Percentiles rank a stretch among this genome's conserved stretches.
Conservation (phyloP, 2,329 filamentous ascomycete species). For the Sporothrix variecibatus region DNA sequence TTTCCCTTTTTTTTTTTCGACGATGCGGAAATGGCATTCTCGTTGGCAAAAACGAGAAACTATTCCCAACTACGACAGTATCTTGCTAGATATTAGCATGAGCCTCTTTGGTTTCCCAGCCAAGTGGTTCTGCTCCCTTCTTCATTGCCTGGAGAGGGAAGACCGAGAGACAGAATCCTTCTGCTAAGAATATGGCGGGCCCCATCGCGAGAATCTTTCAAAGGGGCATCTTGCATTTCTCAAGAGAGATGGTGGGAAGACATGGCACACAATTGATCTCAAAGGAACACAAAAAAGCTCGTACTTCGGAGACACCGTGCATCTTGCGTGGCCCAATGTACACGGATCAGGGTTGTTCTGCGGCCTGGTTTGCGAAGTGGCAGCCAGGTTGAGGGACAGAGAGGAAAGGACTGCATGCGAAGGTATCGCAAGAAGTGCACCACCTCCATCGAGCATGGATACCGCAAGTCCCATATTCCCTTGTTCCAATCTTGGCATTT, state of each 20-base stretch:
- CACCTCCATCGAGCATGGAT: background rate
- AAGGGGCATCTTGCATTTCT: background rate
- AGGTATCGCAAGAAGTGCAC: conserved; percentile 4
- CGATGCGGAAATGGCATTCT: background rate
- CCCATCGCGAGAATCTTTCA: background rate
- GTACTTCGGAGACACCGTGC: background rate
- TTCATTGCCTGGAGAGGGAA: background rate
- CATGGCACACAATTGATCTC: background rate
- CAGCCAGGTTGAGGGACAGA: background rate
- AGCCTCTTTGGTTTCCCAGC: background rate
- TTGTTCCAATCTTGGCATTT: background rate
- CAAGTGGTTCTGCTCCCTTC: background rate
- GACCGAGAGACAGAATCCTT: background rate
- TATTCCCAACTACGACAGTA: background rate
- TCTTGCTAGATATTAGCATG: background rate
- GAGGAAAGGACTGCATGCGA: background rate
- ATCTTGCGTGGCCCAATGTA: background rate
- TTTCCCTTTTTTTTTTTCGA: background rate
- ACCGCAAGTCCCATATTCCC: background rate
- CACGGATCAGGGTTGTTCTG: background rate
- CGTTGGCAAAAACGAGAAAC: background rate
- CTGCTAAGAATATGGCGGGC: background rate
- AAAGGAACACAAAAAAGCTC: background rate
- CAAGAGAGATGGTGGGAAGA: background rate
- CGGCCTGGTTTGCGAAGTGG: background rate